These are phyloP conservation scores for Lichenothelia convexa DNA, from an alignment of 495 filamentous ascomycete species.

Conservation along the genomic window DNA sequence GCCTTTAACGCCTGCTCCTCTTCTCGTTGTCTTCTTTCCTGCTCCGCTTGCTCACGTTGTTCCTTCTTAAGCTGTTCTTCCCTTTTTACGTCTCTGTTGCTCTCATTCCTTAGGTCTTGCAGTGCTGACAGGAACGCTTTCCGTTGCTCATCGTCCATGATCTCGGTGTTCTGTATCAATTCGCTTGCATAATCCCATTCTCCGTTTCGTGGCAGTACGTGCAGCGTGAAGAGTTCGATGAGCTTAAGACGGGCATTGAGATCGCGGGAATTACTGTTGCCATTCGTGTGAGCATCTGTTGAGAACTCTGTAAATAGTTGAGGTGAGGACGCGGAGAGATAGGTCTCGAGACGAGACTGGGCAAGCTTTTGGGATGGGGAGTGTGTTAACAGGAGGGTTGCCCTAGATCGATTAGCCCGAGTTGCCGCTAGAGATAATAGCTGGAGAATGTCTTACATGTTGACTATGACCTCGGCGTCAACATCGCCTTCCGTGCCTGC, in stretches of 20 bases:
- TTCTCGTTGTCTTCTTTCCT: conserved; percentile 41
- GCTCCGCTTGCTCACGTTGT: conserved; percentile 42
- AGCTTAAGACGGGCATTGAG: conserved; percentile 51
- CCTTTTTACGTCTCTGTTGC: conserved; percentile 50
- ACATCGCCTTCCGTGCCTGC: conserved; percentile 73
- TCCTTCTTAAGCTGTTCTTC: conserved; percentile 41
- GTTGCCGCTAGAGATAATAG: conserved; percentile 1
- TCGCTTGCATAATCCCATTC: conserved; percentile 91
- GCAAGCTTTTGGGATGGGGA: conserved; percentile 64
- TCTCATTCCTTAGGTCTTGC: conserved; percentile 42
- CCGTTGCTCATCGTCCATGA: conserved; percentile 80
- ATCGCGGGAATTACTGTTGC: conserved; percentile 62
- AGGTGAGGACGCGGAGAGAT: conserved; percentile 53
- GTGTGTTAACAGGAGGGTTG: conserved; percentile 73
- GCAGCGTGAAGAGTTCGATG: conserved; percentile 82
- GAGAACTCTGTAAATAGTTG: neutral
- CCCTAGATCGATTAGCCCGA: too few species aligned
- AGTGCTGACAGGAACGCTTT: conserved; percentile 65
- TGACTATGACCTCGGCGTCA: conserved; percentile 86
- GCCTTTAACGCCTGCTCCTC: conserved; percentile 32
- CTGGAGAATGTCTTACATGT: conserved; percentile 43
- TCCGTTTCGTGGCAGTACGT: conserved; percentile 73
- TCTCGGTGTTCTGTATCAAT: conserved; percentile 66
- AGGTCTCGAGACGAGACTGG: conserved; percentile 76
- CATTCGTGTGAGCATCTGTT: conserved; percentile 22